Base-by-base conservation (phyloP, 2,329 filamentous ascomycete genomes). In the Cytospora chrysosperma region DNA sequence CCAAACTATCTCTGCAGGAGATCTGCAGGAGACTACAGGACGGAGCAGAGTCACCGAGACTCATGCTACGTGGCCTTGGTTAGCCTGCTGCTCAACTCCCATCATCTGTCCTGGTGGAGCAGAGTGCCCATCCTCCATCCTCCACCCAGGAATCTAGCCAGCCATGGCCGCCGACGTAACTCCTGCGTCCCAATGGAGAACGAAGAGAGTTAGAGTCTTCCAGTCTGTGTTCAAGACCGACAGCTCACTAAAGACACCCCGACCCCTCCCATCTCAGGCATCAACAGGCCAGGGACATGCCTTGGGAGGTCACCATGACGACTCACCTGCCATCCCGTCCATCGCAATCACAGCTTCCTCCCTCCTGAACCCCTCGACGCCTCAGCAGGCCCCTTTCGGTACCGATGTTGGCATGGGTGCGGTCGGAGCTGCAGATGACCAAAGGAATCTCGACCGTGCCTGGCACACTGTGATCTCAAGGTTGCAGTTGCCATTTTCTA, bases 391-490 rank as follows among this genome's bases (percentile, higher is more conserved):
- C 26, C 24, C 37, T 49, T 13, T 15, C 27, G 50, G 27, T 37
- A 55, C 37, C 56, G 58, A 52, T 34, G 63, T 56, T 30, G 68
- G 37, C 57, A 55, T 13, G 28, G 53, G 30, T 34, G 32, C 30
- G 26, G 28, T 27, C 17, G 26, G 21, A 52, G 58, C 60, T 63
- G 72, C 75, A 57, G 74, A 77, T 65, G 80, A 86, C 67, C 86
- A 88, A 73, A 77, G 81, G 60, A 79, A 78, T 67, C 87, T 82
- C 79, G 85, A 88, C 70, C 77, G 82, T 66, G 84, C 86, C 63
- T 89, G 87, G 87, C 83, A 86, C 70, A 75, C 78, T 30, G 85
- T 88, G 65, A 88, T 85, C 19, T 79, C 82, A 32, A 78, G 77
- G 37, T 82, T 89, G 53, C 79, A 80, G 54, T 77, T 89, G 26